A percentile compares a stretch with the other conserved stretches of the same genome.
These are phyloP conservation scores for Vanderwaltozyma yarrowii DNA, from an alignment of 805 yeast species.

Conservation along the genomic window DNA sequence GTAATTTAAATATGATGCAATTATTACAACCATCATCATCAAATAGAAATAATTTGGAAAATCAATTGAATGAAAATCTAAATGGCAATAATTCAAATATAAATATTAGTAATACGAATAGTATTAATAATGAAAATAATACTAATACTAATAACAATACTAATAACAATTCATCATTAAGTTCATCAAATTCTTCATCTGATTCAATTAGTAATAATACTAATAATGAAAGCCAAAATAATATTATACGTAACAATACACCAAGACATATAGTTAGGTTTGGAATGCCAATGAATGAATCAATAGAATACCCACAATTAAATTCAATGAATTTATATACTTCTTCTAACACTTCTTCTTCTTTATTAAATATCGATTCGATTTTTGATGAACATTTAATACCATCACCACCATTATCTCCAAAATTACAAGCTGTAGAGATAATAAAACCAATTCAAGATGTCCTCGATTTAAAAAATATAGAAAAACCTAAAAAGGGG, in stretches of 20 bases:
- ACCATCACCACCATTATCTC: constrained; percentile 29
- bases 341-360: background rate
- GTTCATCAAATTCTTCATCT: background rate
- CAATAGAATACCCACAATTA: background rate
- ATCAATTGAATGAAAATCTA: background rate
- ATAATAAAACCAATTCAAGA: background rate
- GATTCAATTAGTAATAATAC: background rate
- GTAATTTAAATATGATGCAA: background rate
- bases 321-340: background rate
- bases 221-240: too few relatives aligned
- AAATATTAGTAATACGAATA: too few relatives aligned
- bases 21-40: background rate
- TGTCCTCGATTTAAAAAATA: background rate
- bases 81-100: too few relatives aligned
- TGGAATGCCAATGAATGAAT: background rate
- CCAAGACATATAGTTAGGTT: background rate
- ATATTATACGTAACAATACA: background rate
- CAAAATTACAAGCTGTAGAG: constrained; percentile 7
- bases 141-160: too few relatives aligned
- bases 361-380: constrained; percentile 8
- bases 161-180: background rate
- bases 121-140: too few relatives aligned
- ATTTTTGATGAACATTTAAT: constrained; percentile 18
- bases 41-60: background rate
- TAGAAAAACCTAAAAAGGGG: constrained; percentile 1